Percentiles rank a stretch among this genome's conserved stretches.
Conservation (phyloP, 129 eudicot species). For the Chrysanthemum seticuspe region DNA sequence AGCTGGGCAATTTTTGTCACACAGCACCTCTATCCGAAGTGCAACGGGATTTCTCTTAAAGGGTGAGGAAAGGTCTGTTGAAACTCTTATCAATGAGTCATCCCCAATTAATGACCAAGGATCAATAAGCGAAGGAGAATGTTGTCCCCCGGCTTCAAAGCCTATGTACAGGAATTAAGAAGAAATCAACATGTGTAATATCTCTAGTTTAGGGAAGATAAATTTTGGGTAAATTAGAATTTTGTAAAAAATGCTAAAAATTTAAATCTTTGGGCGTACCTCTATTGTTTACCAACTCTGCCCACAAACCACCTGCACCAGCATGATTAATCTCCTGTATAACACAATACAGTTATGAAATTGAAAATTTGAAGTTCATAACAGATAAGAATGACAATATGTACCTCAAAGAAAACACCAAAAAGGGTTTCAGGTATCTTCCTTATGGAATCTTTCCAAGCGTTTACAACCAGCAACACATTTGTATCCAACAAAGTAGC, state of each 20-base stretch:
- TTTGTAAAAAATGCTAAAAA: neutral
- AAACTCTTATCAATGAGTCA: slow-evolving; percentile 50
- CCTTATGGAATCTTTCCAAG: slow-evolving; percentile 51
- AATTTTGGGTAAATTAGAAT: neutral
- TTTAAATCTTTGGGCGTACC: slow-evolving; percentile 36
- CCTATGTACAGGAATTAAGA: slow-evolving; percentile 45
- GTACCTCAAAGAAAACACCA: slow-evolving; percentile 93
- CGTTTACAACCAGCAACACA: slow-evolving; percentile 54
- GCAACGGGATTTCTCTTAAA: slow-evolving; percentile 74
- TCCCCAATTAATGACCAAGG: slow-evolving; percentile 88
- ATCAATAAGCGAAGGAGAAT: slow-evolving; percentile 70
- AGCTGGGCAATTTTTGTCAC: slow-evolving; percentile 60
- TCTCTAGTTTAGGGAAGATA: neutral
- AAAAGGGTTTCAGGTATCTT: slow-evolving; percentile 65
- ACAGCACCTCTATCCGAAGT: slow-evolving; percentile 75
- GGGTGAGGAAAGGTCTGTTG: slow-evolving; percentile 78
- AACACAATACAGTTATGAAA: slow-evolving; percentile 6
- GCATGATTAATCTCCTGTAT: slow-evolving; percentile 97
- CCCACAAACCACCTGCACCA: slow-evolving; percentile 98
- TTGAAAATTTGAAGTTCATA: neutral
- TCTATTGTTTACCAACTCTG: slow-evolving; percentile 89
- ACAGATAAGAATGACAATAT: neutral
- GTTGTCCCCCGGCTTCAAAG: slow-evolving; percentile 93
- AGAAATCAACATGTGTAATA: neutral
- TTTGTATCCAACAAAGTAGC: slow-evolving; percentile 45